These are phyloP conservation scores for Ascoidea rubescens DNA, from an alignment of 805 yeast species.

Conservation along the genomic window DNA sequence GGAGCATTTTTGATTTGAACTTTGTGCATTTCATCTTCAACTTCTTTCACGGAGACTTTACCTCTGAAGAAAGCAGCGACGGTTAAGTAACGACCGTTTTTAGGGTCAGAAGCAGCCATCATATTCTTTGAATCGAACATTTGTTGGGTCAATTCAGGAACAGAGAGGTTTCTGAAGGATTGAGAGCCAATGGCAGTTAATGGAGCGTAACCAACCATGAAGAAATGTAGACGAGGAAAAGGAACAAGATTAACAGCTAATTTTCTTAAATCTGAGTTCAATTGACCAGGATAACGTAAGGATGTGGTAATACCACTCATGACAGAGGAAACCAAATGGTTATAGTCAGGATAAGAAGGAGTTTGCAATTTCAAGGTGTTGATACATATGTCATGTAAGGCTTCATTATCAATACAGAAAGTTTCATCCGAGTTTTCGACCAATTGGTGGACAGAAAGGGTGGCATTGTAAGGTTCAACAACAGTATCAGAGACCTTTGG, in stretches of 20 bases:
- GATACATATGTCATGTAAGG: constrained; percentile 80
- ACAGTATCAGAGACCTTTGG: constrained; percentile 88
- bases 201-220: constrained; percentile 93
- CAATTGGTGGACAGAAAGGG: constrained; percentile 80
- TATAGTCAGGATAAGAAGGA: constrained; percentile 70
- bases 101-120: constrained; percentile 94
- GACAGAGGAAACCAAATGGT: constrained; percentile 73
- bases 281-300: constrained; percentile 88
- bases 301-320: constrained; percentile 96
- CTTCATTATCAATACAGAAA: constrained; percentile 91
- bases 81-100: constrained; percentile 81
- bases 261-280: constrained; percentile 84
- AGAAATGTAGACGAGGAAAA: constrained; percentile 89
- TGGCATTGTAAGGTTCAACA: constrained; percentile 90
- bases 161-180: constrained; percentile 72
- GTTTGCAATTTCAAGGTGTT: constrained; percentile 68
- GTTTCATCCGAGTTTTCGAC: constrained; percentile 88
- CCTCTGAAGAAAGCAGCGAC: constrained; percentile 94
- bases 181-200: constrained; percentile 69
- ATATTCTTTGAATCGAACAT: constrained; percentile 84
- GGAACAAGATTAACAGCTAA: constrained; percentile 91
- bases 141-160: constrained; percentile 87
- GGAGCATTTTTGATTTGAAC: constrained; percentile 72
- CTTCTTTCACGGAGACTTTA: constrained; percentile 83
- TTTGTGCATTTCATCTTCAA: constrained; percentile 83